A percentile compares a stretch with the other conserved stretches of the same genome.
These are phyloP conservation scores for Phylloboletellus chloephorus DNA, from an alignment of 1,284 basidiomycete species.

Conservation along the genomic window DNA sequence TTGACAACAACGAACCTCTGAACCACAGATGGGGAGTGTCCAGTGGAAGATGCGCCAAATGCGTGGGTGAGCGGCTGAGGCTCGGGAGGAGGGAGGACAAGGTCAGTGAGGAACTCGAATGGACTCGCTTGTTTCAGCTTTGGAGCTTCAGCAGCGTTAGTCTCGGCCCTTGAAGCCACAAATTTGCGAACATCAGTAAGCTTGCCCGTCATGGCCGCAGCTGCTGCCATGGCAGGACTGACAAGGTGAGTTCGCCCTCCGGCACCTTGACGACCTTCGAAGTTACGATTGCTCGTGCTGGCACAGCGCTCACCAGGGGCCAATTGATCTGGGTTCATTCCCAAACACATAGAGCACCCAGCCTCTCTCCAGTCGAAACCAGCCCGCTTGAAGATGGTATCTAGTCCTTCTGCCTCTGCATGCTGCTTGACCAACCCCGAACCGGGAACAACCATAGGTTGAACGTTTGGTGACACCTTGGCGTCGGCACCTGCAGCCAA, in stretches of 20 bases:
- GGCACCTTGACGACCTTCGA: constrained; percentile 72
- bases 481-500: constrained; percentile 70
- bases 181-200: constrained; percentile 87
- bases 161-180: constrained; percentile 48
- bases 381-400: constrained; percentile 86
- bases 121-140: constrained; percentile 67
- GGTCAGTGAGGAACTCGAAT: constrained; percentile 74
- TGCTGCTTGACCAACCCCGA: constrained; percentile 94
- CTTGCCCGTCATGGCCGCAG: constrained; percentile 85
- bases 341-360: constrained; percentile 96
- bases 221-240: constrained; percentile 94
- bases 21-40: constrained; percentile 54
- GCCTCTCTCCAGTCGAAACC: constrained; percentile 98
- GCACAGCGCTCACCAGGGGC: constrained; percentile 89
- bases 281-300: constrained; percentile 95
- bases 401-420: constrained; percentile 90
- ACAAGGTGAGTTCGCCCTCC: constrained; percentile 91
- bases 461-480: constrained; percentile 75
- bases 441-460: constrained; percentile 95
- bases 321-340: constrained; percentile 97
- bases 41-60: constrained; percentile 28
- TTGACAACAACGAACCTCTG: constrained; percentile 77
- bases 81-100: constrained; percentile 61
- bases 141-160: constrained; percentile 41
- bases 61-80: constrained; percentile 41